Conservation (phyloP, 805 yeast genomes). For the Myxozyma kluyveri region DNA sequence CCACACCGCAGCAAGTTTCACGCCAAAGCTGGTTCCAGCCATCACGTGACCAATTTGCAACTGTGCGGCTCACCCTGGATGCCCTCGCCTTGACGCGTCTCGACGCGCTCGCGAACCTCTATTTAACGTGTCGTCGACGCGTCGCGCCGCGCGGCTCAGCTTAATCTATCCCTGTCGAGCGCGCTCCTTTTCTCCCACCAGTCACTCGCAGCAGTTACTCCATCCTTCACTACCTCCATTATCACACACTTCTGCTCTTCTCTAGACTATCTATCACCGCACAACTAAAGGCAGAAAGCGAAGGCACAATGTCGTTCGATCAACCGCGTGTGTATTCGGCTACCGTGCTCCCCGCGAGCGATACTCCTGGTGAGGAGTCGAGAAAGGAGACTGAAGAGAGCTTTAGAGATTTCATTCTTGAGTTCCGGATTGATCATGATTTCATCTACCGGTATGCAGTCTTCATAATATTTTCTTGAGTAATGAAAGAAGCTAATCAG, state of each 20-base stretch:
- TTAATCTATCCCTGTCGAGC: too few species aligned
- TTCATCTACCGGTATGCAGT: slow-evolving; percentile 57
- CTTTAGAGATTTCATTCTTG: slow-evolving; percentile 77
- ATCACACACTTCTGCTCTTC: too few species aligned
- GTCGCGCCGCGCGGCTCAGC: neutral
- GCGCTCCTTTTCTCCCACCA: too few species aligned
- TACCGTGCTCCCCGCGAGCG: slow-evolving; percentile 37
- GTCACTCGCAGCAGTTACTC: too few species aligned
- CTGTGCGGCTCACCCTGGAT: too few species aligned
- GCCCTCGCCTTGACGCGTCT: neutral
- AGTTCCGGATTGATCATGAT: slow-evolving; percentile 77
- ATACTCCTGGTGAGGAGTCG: slow-evolving; percentile 55
- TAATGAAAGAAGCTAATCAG: neutral
- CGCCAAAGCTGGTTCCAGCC: too few species aligned
- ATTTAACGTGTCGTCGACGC: neutral
- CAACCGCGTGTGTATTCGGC: slow-evolving; percentile 39
- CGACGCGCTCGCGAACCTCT: neutral
- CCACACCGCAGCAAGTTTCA: too few species aligned
- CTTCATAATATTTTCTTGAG: too few species aligned
- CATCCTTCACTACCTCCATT: too few species aligned
- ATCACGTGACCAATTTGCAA: too few species aligned
- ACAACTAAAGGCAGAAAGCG: too few species aligned
- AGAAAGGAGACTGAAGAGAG: slow-evolving; percentile 37
- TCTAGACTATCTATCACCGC: too few species aligned
- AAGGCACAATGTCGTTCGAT: slow-evolving; percentile 45